These are phyloP conservation scores for Ramaria rubella DNA, from an alignment of 768 basidiomycete genomes.

Conservation along the genomic window DNA sequence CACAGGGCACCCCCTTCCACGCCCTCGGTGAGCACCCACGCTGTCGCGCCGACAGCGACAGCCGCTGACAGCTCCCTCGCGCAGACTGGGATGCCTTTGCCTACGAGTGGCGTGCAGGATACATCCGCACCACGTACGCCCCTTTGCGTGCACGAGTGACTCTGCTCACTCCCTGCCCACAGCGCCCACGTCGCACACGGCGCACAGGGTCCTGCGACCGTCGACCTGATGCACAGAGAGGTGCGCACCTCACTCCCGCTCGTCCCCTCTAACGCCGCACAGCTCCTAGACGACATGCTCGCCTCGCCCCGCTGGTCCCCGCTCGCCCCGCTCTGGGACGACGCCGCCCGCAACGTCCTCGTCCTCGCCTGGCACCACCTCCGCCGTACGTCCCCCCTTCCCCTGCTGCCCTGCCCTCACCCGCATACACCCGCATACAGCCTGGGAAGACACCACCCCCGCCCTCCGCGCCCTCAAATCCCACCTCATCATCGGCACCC, in stretches of 20 bases:
- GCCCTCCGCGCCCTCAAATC: constrained; percentile 49
- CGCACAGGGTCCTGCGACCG: constrained; percentile 41
- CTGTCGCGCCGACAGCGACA: not conserved
- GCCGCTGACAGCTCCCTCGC: not conserved
- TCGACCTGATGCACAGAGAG: constrained; percentile 52
- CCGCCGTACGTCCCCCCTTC: constrained; percentile 11
- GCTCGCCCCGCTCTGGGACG: constrained; percentile 40
- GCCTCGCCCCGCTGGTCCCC: constrained; percentile 41
- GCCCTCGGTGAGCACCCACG: not conserved
- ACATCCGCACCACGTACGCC: constrained; percentile 41
- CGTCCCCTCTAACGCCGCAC: not conserved
- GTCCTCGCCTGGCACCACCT: constrained; percentile 57
- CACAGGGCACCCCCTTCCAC: not conserved
- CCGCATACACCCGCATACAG: constrained; percentile 24
- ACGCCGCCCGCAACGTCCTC: constrained; percentile 36
- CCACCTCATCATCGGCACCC: constrained; percentile 40
- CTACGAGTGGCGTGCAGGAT: constrained; percentile 50
- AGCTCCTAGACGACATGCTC: constrained; percentile 58
- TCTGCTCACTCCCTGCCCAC: not conserved
- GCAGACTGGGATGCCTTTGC: constrained; percentile 45
- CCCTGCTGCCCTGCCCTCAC: not conserved
- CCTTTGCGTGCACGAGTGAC: not conserved
- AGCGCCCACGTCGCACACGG: constrained; percentile 38
- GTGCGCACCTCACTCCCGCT: constrained; percentile 21
- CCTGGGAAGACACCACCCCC: constrained; percentile 48